phyloP scores from a whole-genome alignment of 306 rosid genomes.

The Biancaea sappan region DNA sequence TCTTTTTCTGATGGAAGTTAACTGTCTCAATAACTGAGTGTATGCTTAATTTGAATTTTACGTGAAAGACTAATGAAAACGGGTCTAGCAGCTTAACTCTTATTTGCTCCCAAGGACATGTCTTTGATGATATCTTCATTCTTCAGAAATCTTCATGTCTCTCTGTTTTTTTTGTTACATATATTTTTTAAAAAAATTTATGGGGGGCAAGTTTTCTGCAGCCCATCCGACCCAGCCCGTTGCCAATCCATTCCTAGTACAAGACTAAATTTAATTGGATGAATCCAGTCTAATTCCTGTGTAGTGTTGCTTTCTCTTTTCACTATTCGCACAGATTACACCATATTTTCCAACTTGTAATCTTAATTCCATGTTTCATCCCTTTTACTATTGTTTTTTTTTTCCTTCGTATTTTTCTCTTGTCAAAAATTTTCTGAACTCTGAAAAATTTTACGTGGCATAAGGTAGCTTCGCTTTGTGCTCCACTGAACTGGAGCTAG shows the following conservation, averaged over 20 bases:
- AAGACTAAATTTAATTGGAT: too few species aligned
- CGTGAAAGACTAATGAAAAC: too few species aligned
- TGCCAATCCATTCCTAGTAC: too few species aligned
- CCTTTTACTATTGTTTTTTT: neutral
- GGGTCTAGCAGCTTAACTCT: too few species aligned
- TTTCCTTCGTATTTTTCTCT: neutral
- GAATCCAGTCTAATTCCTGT: too few species aligned
- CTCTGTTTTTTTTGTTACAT: too few species aligned
- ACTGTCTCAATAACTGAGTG: constrained; percentile 17
- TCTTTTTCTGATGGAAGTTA: constrained; percentile 25
- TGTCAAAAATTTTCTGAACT: neutral
- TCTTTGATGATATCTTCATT: too few species aligned
- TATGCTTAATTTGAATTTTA: constrained; percentile 4
- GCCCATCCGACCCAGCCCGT: too few species aligned
- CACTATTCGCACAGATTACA: neutral
- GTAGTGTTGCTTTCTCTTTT: neutral
- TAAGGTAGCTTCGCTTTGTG: neutral
- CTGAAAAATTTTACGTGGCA: neutral
- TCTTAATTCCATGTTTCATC: neutral
- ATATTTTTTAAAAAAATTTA: too few species aligned
- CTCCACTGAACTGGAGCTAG: neutral
- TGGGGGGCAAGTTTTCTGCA: too few species aligned
- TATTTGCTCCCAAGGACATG: too few species aligned
- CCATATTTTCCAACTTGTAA: neutral
- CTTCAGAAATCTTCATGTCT: too few species aligned